Percentiles rank a stretch among this genome's conserved stretches.
phyloP scores from a whole-genome alignment of 805 yeast species.

The Teunomyces tritomae region DNA sequence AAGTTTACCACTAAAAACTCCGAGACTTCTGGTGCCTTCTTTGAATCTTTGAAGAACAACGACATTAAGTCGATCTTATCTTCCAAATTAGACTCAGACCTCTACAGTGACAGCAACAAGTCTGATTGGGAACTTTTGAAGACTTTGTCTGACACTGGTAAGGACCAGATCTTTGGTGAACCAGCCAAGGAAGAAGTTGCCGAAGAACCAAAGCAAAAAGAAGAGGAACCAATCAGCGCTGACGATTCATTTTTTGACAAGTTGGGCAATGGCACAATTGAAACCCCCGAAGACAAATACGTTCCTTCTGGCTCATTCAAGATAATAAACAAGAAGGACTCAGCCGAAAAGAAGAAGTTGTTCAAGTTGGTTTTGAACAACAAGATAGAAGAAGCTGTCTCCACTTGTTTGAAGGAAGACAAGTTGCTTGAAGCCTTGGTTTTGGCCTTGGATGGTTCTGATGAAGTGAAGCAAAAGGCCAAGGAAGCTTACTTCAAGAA shows the following conservation, averaged over 20 bases:
- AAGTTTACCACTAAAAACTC: conserved; percentile 40
- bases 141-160: conserved; percentile 50
- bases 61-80: conserved; percentile 57
- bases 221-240: conserved; percentile 3
- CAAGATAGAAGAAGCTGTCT: conserved; percentile 64
- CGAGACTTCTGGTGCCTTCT: conserved; percentile 40
- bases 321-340: conserved; percentile 29
- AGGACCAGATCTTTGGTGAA: conserved; percentile 42
- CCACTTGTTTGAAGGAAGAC: conserved; percentile 59
- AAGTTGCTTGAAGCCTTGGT: conserved; percentile 76
- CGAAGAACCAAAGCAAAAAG: conserved; percentile 8
- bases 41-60: conserved; percentile 54
- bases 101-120: conserved; percentile 38
- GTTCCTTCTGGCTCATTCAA: conserved; percentile 44
- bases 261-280: conserved; percentile 25
- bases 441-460: conserved; percentile 68
- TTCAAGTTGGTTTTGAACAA: conserved; percentile 53
- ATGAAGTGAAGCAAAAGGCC: conserved; percentile 60
- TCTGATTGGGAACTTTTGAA: conserved; percentile 68
- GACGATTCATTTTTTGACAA: conserved; percentile 39
- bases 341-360: conserved; percentile 46
- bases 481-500: conserved; percentile 67
- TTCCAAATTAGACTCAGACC: conserved; percentile 42
- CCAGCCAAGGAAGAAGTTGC: conserved; percentile 9
- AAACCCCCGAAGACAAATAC: conserved; percentile 2